Percentiles rank a stretch among this genome's conserved stretches.
These are phyloP conservation scores for Aegilops bicornis DNA, from an alignment of 176 grass and related monocot genomes.

Conservation along the genomic window DNA sequence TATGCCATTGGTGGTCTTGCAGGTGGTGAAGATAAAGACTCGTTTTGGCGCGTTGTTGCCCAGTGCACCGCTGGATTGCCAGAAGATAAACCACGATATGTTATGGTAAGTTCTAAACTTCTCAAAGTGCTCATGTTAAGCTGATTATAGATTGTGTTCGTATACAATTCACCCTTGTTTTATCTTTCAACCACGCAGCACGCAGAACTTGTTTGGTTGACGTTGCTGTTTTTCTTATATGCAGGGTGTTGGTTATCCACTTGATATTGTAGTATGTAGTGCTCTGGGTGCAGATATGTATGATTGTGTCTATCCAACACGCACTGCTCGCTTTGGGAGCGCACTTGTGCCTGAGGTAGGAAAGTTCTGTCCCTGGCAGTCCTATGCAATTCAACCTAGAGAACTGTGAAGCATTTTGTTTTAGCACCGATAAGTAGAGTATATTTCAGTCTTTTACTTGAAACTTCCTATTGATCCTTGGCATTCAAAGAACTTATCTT, in stretches of 20 bases:
- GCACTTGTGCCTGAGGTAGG: conserved; percentile 89
- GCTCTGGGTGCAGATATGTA: conserved; percentile 99
- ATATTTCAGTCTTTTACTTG: not conserved
- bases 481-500: not conserved
- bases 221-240: conserved; percentile 32
- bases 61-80: conserved; percentile 93
- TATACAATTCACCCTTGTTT: conserved; percentile 10
- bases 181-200: not conserved
- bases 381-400: not conserved
- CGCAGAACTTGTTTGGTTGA: conserved; percentile 9
- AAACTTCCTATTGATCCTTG: not conserved
- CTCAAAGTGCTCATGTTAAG: not conserved
- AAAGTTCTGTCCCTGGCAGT: conserved; percentile 9
- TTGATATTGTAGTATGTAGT: conserved; percentile 98
- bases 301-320: conserved; percentile 95
- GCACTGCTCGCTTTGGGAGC: conserved; percentile 92
- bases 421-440: not conserved
- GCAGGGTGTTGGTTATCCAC: conserved; percentile 96
- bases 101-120: conserved; percentile 63
- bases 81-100: conserved; percentile 95
- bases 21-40: conserved; percentile 98
- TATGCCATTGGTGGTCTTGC: conserved; percentile 98
- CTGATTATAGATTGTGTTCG: not conserved
- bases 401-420: not conserved
- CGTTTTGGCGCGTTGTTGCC: conserved; percentile 90